These are phyloP conservation scores for Elsinoe australis DNA, from an alignment of 2,329 filamentous ascomycete species.

Conservation along the genomic window DNA sequence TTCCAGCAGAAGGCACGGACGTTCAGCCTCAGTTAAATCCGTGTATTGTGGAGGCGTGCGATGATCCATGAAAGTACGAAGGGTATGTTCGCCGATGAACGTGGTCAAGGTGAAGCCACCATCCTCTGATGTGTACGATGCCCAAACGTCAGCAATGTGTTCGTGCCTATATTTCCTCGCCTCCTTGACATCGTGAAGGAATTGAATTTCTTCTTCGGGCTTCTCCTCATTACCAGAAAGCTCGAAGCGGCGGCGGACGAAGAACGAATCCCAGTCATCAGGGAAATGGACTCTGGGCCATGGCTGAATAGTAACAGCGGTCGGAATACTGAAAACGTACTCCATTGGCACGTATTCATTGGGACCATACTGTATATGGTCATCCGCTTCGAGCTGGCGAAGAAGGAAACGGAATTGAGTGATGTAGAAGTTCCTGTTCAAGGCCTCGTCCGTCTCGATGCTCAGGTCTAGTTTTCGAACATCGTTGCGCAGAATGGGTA, in stretches of 20 bases:
- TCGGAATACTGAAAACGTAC: conserved; percentile 52
- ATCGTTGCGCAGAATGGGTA: conserved; percentile 60
- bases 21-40: conserved; percentile 52
- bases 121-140: conserved; percentile 59
- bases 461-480: conserved; percentile 57
- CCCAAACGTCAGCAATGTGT: conserved; percentile 64
- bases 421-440: conserved; percentile 62
- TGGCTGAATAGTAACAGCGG: conserved; percentile 39
- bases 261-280: conserved; percentile 48
- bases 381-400: conserved; percentile 52
- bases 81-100: conserved; percentile 57
- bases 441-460: conserved; percentile 50
- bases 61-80: conserved; percentile 60
- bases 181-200: conserved; percentile 53
- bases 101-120: conserved; percentile 59
- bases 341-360: conserved; percentile 64
- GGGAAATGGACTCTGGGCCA: conserved; percentile 58
- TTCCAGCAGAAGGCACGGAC: conserved; percentile 56
- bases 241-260: conserved; percentile 32
- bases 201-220: conserved; percentile 37
- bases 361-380: conserved; percentile 57
- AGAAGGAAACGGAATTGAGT: conserved; percentile 66
- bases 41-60: conserved; percentile 55
- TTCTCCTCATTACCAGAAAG: conserved; percentile 26
- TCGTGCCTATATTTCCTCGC: conserved; percentile 55